These are phyloP conservation scores for Schizosaccharomyces pombe DNA, from an alignment of 805 yeast genomes.

Conservation along the genomic window DNA sequence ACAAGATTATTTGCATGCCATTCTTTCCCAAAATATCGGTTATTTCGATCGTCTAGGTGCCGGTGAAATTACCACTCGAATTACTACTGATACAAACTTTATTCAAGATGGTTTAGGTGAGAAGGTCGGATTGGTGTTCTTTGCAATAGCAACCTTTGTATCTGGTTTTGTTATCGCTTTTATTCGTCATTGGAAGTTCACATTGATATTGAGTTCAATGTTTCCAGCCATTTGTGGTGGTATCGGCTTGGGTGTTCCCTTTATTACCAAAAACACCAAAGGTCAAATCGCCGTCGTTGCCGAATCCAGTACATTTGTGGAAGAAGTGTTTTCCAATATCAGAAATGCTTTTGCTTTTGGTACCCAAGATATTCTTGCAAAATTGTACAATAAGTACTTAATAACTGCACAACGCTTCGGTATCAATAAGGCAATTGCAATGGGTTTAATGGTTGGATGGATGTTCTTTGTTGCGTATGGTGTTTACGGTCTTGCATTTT, in stretches of 20 bases:
- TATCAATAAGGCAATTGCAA: slow-evolving; percentile 13
- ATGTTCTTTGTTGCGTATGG: slow-evolving; percentile 18
- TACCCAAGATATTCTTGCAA: slow-evolving; percentile 17
- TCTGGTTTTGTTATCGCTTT: slow-evolving; percentile 19
- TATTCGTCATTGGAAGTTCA: slow-evolving; percentile 17
- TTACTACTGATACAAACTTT: slow-evolving; percentile 20
- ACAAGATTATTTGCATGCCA: slow-evolving; percentile 17
- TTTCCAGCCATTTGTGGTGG: slow-evolving; percentile 15
- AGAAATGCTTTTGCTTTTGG: slow-evolving; percentile 23
- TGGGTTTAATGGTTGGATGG: slow-evolving; percentile 18
- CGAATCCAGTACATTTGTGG: slow-evolving; percentile 17
- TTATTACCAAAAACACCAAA: slow-evolving; percentile 11
- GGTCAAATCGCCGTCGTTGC: slow-evolving; percentile 8
- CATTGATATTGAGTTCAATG: slow-evolving; percentile 17
- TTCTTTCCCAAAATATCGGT: slow-evolving; percentile 20
- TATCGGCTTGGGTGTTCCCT: slow-evolving; percentile 15
- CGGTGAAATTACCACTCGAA: slow-evolving; percentile 22
- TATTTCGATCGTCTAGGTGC: slow-evolving; percentile 21
- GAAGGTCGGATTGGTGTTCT: slow-evolving; percentile 19
- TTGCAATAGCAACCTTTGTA: slow-evolving; percentile 19
- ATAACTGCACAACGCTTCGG: slow-evolving; percentile 12
- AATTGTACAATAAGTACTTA: slow-evolving; percentile 15
- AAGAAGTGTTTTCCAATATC: slow-evolving; percentile 20
- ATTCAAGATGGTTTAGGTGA: slow-evolving; percentile 23
- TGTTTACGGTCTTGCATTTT: slow-evolving; percentile 20